These are phyloP conservation scores for Quercus ilex DNA, from an alignment of 306 rosid species.

Conservation along the genomic window DNA sequence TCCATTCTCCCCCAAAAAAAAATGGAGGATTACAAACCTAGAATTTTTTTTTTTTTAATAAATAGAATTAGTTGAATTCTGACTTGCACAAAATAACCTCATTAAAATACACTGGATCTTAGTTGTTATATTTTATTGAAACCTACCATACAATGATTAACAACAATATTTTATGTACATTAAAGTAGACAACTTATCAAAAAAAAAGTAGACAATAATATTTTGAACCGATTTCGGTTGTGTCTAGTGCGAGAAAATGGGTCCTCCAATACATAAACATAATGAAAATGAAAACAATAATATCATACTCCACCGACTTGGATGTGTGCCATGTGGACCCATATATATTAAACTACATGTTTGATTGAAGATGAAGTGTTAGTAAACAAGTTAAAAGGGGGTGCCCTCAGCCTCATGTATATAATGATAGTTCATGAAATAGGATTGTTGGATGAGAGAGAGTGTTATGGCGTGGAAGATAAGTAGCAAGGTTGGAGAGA, in stretches of 20 bases:
- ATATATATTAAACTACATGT: not conserved
- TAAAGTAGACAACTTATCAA: not conserved
- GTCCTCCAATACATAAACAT: not conserved
- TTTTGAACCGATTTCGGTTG: not conserved
- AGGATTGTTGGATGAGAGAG: not conserved
- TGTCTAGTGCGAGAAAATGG: slow-evolving; percentile 15
- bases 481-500: slow-evolving; percentile 1
- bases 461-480: not conserved
- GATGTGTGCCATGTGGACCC: slow-evolving; percentile 18
- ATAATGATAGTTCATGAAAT: not conserved
- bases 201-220: not conserved
- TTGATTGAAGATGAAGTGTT: not conserved
- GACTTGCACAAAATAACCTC: slow-evolving; percentile 14
- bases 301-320: slow-evolving; percentile 11
- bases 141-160: slow-evolving; percentile 2
- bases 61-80: not conserved
- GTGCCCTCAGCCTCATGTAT: not conserved
- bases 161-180: not conserved
- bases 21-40: not conserved
- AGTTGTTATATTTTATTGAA: not conserved
- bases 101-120: not conserved
- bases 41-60: no score
- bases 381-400: not conserved
- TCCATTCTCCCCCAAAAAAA: no score
- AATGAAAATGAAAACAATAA: not conserved